Base-by-base conservation (phyloP, 2,329 filamentous ascomycete genomes). In the Aspergillus aculeatinus region DNA sequence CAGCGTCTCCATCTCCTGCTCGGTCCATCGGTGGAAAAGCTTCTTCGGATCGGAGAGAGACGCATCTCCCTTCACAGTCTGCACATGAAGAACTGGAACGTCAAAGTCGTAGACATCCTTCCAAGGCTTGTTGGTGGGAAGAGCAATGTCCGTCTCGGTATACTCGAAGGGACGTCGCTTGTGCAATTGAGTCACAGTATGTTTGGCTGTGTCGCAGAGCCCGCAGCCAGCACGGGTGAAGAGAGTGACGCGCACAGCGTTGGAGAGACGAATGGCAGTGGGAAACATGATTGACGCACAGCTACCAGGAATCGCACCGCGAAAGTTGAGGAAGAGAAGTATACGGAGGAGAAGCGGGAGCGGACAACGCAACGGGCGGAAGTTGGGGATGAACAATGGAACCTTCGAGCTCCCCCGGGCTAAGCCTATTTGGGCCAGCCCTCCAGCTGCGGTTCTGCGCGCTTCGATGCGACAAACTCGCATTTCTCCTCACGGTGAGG, bases 21-120 rank as follows among this genome's bases (percentile, higher is more conserved):
- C 82, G 6, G 82, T 83, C 73, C 86, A 86, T 25, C 85, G 81
- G 73, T 88, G 86, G 78, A 87, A 87, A 33, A 88, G 74, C 71
- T 88, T 88, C 60, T 80, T 76, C 12, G 74, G 80, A 67, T 88
- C 85, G 75, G 86, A 86, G 19, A 87, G 76, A 61, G 84, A 85
- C 2, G 80, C 77, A 42, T 79, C 71, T 10, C 75, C 66, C 51
- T 72, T 62, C 61, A 70, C 76, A 70, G 71, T 82, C 39, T 81
- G 83, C 48, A 87, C 77, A 68, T 88, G 86, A 31, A 88, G 78
- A 62, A 88, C 86, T 0, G 86, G 86, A 3, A 85, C 85, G 67
- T 88, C 86, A 61, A 87, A 87, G 52, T 87, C 85, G 66, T 88
- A 88, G 16, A 85, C 72, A 59, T 80, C 75, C 66, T 81, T 87